These are phyloP conservation scores for Scenedesmus sp. DNA, from an alignment of 163 green algal species.

Conservation along the genomic window DNA sequence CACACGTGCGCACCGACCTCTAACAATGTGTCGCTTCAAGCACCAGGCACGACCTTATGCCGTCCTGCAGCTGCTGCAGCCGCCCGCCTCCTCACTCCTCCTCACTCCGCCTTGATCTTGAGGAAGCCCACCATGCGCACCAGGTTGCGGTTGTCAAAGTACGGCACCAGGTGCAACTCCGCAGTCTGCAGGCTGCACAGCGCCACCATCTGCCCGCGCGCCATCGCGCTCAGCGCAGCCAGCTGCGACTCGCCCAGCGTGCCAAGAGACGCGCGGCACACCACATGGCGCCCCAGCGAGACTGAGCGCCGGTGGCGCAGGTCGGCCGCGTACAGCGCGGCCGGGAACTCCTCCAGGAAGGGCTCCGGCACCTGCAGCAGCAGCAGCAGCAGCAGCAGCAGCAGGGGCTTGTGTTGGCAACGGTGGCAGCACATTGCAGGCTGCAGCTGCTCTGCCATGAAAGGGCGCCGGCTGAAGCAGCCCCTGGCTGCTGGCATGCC, in stretches of 20 bases:
- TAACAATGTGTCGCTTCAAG: no score
- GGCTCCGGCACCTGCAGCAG: constrained; percentile 37
- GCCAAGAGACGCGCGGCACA: constrained; percentile 27
- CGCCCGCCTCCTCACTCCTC: no score
- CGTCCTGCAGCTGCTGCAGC: no score
- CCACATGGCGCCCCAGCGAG: constrained; percentile 51
- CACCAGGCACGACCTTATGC: no score
- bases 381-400: neutral
- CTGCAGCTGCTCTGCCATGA: neutral
- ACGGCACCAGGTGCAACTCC: constrained; percentile 52
- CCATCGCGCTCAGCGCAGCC: constrained; percentile 36
- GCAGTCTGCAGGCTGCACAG: constrained; percentile 42
- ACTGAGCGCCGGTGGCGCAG: constrained; percentile 44
- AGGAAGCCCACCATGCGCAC: constrained; percentile 54
- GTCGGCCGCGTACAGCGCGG: constrained; percentile 38
- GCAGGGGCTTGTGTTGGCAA: neutral
- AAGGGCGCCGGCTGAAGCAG: no score
- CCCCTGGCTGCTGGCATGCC: no score
- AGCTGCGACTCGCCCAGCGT: constrained; percentile 37
- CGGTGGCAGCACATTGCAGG: neutral
- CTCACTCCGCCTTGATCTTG: constrained; percentile 42
- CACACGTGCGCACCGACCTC: no score
- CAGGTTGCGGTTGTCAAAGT: constrained; percentile 50
- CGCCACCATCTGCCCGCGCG: constrained; percentile 46
- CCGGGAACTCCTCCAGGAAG: constrained; percentile 44